Conservation (phyloP, 371 early-diverging fungal genomes). For the Mortierella sp. region DNA sequence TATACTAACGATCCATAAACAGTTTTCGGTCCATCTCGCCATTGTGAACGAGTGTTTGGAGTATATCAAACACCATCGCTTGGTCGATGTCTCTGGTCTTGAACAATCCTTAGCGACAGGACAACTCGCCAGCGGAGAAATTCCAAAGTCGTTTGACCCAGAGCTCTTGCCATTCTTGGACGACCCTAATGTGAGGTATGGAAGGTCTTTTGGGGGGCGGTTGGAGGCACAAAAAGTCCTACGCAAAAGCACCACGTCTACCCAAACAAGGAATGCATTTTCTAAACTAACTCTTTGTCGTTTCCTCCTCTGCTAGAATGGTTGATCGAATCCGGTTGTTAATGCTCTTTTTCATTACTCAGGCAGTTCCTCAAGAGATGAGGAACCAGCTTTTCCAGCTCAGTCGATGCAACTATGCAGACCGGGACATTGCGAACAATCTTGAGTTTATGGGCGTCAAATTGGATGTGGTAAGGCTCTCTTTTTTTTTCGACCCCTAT, state of each 20-base stretch:
- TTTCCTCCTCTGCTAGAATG: slow-evolving; percentile 40
- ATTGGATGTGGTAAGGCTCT: slow-evolving; percentile 38
- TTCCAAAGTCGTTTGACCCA: slow-evolving; percentile 44
- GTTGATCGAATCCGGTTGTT: slow-evolving; percentile 89
- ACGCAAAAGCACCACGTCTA: too few relatives aligned
- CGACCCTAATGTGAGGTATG: slow-evolving; percentile 42
- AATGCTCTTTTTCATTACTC: slow-evolving; percentile 83
- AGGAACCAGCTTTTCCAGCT: slow-evolving; percentile 49
- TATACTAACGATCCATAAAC: too few relatives aligned
- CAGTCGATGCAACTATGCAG: slow-evolving; percentile 58
- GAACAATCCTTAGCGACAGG: slow-evolving; percentile 64
- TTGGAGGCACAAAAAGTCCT: background rate
- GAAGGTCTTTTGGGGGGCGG: background rate
- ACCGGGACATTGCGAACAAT: slow-evolving; percentile 84
- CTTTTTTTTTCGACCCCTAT: background rate
- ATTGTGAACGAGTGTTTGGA: slow-evolving; percentile 90
- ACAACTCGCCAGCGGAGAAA: slow-evolving; percentile 43
- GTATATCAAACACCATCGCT: slow-evolving; percentile 77
- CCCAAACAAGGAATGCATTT: too few relatives aligned
- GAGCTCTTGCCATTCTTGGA: slow-evolving; percentile 44
- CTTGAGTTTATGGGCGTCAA: slow-evolving; percentile 79
- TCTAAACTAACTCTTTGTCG: background rate
- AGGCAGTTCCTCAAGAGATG: slow-evolving; percentile 69
- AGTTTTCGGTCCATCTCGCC: slow-evolving; percentile 78
- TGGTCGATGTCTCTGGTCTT: slow-evolving; percentile 77